phyloP scores from a whole-genome alignment of 169 alveolate genomes.

The Plasmodium adleri region DNA sequence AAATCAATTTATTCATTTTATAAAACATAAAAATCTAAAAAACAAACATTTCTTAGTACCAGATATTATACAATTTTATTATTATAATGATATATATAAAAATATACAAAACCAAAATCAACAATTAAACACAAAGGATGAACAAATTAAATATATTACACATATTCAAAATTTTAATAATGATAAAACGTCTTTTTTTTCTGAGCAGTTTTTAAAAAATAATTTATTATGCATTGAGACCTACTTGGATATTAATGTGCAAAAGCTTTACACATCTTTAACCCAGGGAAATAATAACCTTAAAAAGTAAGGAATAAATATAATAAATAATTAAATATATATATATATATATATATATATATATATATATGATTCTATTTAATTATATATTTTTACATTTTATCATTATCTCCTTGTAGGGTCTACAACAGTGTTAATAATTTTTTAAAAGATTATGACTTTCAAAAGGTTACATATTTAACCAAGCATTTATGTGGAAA shows the following conservation, averaged over 20 bases:
- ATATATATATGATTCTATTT: too few species aligned
- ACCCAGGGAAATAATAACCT: constrained; percentile 66
- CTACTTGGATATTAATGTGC: constrained; percentile 44
- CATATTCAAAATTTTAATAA: not conserved
- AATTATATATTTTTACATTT: too few species aligned
- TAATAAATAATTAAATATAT: too few species aligned
- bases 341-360: too few species aligned
- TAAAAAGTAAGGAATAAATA: not conserved
- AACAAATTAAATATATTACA: not conserved
- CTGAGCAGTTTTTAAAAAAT: constrained; percentile 13
- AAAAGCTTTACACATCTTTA: constrained; percentile 13
- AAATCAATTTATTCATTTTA: constrained; percentile 1
- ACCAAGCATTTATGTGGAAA: constrained; percentile 64
- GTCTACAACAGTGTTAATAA: constrained; percentile 21
- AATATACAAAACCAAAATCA: not conserved
- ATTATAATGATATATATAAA: constrained; percentile 22
- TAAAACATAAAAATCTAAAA: constrained; percentile 7
- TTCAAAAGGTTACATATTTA: constrained; percentile 23
- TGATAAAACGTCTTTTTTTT: not conserved
- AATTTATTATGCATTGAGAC: constrained; percentile 2
- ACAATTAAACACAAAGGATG: not conserved
- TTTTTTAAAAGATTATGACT: constrained; percentile 12
- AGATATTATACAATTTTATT: constrained; percentile 31
- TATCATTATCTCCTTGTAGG: not conserved
- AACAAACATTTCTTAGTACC: not conserved